Evolutionary conservation across 176 grass and related monocot species (phyloP).

Genomic region (Tillandsia leiboldiana): DNA sequence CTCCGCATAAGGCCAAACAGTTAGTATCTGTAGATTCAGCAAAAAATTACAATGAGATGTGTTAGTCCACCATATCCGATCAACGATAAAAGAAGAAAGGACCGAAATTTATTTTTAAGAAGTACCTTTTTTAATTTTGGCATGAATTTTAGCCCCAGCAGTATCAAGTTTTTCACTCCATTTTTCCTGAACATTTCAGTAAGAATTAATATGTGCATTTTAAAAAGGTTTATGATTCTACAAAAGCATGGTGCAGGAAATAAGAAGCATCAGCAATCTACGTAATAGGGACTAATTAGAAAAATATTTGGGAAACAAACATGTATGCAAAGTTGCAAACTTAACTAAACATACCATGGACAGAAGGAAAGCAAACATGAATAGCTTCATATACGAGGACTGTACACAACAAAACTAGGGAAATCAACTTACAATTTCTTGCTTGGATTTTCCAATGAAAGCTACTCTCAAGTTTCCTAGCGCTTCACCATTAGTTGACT

Average conservation of each 20-base stretch:
- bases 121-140: slow-evolving; percentile 76
- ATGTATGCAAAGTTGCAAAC: neutral
- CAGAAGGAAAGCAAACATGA: too few relatives aligned
- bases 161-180: slow-evolving; percentile 65
- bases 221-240: neutral
- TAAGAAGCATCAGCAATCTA: neutral
- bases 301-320: slow-evolving; percentile 1
- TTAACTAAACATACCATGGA: neutral
- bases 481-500: slow-evolving; percentile 34
- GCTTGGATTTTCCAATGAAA: slow-evolving; percentile 55
- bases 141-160: slow-evolving; percentile 53
- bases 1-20: slow-evolving; percentile 67
- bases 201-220: neutral
- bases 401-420: neutral
- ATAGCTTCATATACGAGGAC: too few relatives aligned
- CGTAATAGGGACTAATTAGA: slow-evolving; percentile 4
- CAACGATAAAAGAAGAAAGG: slow-evolving; percentile 13
- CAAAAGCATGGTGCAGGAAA: neutral
- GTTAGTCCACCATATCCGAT: too few relatives aligned
- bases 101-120: neutral
- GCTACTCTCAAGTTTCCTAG: slow-evolving; percentile 71
- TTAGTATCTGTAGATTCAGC: slow-evolving; percentile 56
- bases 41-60: neutral
- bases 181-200: slow-evolving; percentile 40
- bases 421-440: slow-evolving; percentile 42